phyloP scores from a whole-genome alignment of 345 rosid species.

The Brassica nigra region DNA sequence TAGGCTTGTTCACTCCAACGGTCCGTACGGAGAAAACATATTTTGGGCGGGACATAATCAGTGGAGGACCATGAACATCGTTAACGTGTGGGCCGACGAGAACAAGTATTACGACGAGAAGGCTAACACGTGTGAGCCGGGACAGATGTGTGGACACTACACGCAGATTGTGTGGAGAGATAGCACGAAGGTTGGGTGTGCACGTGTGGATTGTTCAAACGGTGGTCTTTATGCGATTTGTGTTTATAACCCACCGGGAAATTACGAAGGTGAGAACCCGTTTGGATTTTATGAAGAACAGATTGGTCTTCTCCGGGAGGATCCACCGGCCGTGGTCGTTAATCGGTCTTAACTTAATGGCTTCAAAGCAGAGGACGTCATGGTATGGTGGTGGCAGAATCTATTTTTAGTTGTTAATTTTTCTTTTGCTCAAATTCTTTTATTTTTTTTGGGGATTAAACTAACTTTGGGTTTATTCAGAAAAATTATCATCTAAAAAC shows the following conservation, averaged over 20 bases:
- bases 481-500: constrained; percentile 7
- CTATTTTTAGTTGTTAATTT: not conserved
- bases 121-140: constrained; percentile 40
- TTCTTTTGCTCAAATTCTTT: not conserved
- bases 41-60: constrained; percentile 43
- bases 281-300: constrained; percentile 29
- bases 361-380: constrained; percentile 2
- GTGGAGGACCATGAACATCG: constrained; percentile 45
- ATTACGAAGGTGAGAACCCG: constrained; percentile 48
- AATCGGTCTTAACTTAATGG: not conserved
- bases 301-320: constrained; percentile 15
- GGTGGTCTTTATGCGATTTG: constrained; percentile 48
- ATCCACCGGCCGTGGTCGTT: constrained; percentile 33
- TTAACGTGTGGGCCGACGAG: constrained; percentile 52
- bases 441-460: not conserved
- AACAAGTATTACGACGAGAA: constrained; percentile 27
- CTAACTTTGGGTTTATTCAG: constrained; percentile 15
- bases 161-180: constrained; percentile 64
- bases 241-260: constrained; percentile 57
- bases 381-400: not conserved
- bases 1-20: constrained; percentile 44
- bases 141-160: constrained; percentile 53
- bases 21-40: constrained; percentile 59
- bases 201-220: constrained; percentile 33
- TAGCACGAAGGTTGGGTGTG: constrained; percentile 47